Conservation (phyloP, 176 grass and related monocot species). For the Oryza glaberrima region DNA sequence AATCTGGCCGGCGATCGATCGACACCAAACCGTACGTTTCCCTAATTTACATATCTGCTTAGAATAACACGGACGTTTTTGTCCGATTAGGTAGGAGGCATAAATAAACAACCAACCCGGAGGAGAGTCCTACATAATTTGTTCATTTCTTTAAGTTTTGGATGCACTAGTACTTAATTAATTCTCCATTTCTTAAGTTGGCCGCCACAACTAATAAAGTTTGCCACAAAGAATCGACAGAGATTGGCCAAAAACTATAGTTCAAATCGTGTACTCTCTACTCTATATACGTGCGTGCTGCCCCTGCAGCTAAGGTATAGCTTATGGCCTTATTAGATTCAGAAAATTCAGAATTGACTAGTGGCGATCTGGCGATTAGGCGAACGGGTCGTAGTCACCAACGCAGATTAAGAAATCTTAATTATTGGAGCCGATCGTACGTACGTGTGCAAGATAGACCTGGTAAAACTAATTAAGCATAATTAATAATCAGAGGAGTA, state of each 20-base stretch:
- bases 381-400: slow-evolving; percentile 8
- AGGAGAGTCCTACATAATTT: not conserved
- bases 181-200: not conserved
- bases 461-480: slow-evolving; percentile 9
- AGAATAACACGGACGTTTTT: not conserved
- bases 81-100: slow-evolving; percentile 20
- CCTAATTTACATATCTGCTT: not conserved
- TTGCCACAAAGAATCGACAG: not conserved
- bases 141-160: not conserved
- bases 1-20: not conserved
- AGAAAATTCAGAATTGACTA: not conserved
- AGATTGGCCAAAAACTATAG: not conserved
- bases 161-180: not conserved
- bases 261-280: not conserved
- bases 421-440: not conserved
- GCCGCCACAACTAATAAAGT: not conserved
- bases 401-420: not conserved
- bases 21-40: slow-evolving; percentile 20
- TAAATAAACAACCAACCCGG: not conserved
- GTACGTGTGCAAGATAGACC: not conserved
- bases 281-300: slow-evolving; percentile 4
- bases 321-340: not conserved
- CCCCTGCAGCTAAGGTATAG: not conserved
- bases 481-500: not conserved
- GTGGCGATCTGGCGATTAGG: too few species aligned